phyloP scores from a whole-genome alignment of 768 basidiomycete species.

The Suillus alpinus region DNA sequence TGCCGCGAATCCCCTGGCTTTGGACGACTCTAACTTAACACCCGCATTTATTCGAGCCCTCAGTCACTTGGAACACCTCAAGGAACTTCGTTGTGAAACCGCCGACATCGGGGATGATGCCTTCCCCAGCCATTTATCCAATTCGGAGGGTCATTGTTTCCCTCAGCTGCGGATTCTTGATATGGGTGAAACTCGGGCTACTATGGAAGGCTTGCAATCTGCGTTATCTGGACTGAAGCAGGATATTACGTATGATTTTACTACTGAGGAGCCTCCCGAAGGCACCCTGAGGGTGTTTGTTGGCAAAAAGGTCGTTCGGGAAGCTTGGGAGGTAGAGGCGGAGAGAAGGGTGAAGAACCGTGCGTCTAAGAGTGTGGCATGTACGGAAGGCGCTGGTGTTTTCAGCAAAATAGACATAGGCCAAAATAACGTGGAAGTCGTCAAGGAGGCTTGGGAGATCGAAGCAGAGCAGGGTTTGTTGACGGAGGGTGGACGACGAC shows the following conservation, averaged over 20 bases:
- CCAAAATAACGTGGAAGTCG: conserved; percentile 25
- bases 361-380: conserved; percentile 30
- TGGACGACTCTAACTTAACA: conserved; percentile 22
- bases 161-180: conserved; percentile 56
- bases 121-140: conserved; percentile 37
- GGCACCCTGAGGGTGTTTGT: conserved; percentile 57
- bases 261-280: conserved; percentile 49
- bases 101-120: conserved; percentile 61
- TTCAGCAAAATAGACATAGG: background rate
- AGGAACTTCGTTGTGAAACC: conserved; percentile 53
- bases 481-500: conserved; percentile 70
- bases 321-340: conserved; percentile 77
- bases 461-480: conserved; percentile 73
- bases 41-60: conserved; percentile 42
- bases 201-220: conserved; percentile 39
- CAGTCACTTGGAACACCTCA: conserved; percentile 47
- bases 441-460: conserved; percentile 77
- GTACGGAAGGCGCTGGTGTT: conserved; percentile 6
- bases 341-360: conserved; percentile 52
- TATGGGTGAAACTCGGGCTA: conserved; percentile 63
- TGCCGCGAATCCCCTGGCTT: conserved; percentile 64
- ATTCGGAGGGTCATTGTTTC: conserved; percentile 36
- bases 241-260: conserved; percentile 52
- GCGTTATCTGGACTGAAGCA: conserved; percentile 49
- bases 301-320: conserved; percentile 69